Percentiles rank a stretch among this genome's conserved stretches.
Conservation (phyloP, 768 basidiomycete species). For the Dioszegia crocea region DNA sequence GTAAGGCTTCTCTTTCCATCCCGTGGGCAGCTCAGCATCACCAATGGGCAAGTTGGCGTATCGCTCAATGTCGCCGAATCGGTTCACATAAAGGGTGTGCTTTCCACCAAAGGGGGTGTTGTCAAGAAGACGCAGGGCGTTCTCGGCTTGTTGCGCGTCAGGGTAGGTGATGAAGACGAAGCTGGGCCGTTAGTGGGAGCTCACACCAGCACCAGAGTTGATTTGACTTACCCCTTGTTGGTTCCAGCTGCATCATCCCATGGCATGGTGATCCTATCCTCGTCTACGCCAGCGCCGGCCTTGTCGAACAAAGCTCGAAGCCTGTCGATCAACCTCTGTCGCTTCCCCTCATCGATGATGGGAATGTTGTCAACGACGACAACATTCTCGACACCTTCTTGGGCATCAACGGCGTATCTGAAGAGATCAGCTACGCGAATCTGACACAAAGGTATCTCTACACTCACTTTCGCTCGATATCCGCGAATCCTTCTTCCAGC, state of each 20-base stretch:
- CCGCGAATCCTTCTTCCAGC: slow-evolving; percentile 37
- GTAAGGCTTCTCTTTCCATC: slow-evolving; percentile 45
- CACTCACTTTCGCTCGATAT: slow-evolving; percentile 40
- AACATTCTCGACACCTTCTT: slow-evolving; percentile 83
- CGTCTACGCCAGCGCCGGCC: slow-evolving; percentile 70
- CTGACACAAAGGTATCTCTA: background rate
- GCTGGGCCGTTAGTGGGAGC: slow-evolving; percentile 52
- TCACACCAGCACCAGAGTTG: slow-evolving; percentile 3
- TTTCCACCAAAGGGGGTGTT: slow-evolving; percentile 70
- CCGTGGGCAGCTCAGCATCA: slow-evolving; percentile 42
- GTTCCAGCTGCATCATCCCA: slow-evolving; percentile 78
- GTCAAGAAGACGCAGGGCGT: slow-evolving; percentile 49
- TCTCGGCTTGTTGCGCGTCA: slow-evolving; percentile 45
- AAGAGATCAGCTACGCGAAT: background rate
- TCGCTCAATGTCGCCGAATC: slow-evolving; percentile 82
- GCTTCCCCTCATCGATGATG: slow-evolving; percentile 77
- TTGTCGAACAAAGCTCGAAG: slow-evolving; percentile 77
- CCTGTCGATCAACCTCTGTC: slow-evolving; percentile 73
- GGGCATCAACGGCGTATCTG: slow-evolving; percentile 80
- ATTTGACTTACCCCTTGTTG: slow-evolving; percentile 79
- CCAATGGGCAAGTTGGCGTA: slow-evolving; percentile 60
- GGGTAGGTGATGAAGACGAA: slow-evolving; percentile 65
- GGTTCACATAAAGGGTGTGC: slow-evolving; percentile 78
- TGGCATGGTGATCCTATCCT: slow-evolving; percentile 76
- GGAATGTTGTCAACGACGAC: slow-evolving; percentile 91